Evolutionary conservation across 1,284 basidiomycete genomes (phyloP), one percentile per base, ranked within the genome.

Genomic region (Ganoderma resinaceum): DNA sequence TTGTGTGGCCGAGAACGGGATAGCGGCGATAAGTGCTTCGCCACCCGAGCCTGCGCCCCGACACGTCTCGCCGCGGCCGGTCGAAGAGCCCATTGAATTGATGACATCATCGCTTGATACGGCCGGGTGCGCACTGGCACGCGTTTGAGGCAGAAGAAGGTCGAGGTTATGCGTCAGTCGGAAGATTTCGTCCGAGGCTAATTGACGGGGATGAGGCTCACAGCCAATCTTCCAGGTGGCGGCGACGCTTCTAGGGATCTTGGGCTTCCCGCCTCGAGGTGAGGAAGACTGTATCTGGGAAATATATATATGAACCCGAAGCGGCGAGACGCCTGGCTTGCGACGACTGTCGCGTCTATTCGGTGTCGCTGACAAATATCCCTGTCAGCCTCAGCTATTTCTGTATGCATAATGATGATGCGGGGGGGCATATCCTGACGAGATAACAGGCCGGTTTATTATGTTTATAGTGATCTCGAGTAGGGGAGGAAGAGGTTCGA

Each of bases 91-190:
- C 9, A 23, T 7, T 40, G 53, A n/a, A 58, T 58, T 1, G n/a
- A 11, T 64, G 63, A 64, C 63, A 55, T 64, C 63, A 64, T 64
- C 53, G 53, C 57, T 35, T 52, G 42, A 46, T n/a, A 62, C 20
- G 33, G 7, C 55, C 33, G 55, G 20, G 4, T 37, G 33, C 26
- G 31, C 16, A 55, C 16, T 23, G 33, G 31, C 14, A 35, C 16
- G 55, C 31, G n/a, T n/a, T 35, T 33, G 33, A 12, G 20, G 20
- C 9, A 12, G 18, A 8, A 58, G 33, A n/a, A 35, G 53, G 16
- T 33, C 18, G n/a, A n/a, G 18, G 31, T 33, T 58, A 31, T n/a
- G 33, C 55, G 46, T 58, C 55, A 58, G 55, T n/a, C 55, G 33
- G 20, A 35, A 37, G 31, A 20, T 53, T 53, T 49, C 1, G 46